Percentiles rank a stretch among this genome's conserved stretches.
phyloP scores from a whole-genome alignment of 2,329 filamentous ascomycete genomes.

The Aspergillus fumigatus region DNA sequence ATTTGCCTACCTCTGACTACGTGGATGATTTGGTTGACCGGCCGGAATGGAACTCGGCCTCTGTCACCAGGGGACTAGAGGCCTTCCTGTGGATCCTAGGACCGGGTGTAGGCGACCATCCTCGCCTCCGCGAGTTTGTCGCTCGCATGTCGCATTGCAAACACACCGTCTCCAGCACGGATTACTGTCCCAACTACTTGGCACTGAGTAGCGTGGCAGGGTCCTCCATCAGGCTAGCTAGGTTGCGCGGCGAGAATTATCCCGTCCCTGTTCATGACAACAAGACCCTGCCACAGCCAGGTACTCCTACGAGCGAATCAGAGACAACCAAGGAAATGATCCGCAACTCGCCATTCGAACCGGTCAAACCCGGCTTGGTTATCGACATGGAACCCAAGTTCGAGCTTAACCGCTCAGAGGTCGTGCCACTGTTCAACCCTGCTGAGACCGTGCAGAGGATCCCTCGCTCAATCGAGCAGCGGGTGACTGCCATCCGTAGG shows the following conservation, averaged over 20 bases:
- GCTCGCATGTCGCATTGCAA: conserved; percentile 54
- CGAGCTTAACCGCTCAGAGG: conserved; percentile 27
- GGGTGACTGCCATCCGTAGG: conserved; percentile 23
- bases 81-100: conserved; percentile 80
- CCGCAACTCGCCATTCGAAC: conserved; percentile 22
- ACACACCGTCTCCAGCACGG: conserved; percentile 73
- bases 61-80: conserved; percentile 63
- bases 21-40: conserved; percentile 65
- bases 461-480: conserved; percentile 27
- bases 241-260: conserved; percentile 71
- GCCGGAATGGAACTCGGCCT: conserved; percentile 64
- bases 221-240: conserved; percentile 64
- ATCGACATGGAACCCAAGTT: conserved; percentile 47
- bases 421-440: conserved; percentile 25
- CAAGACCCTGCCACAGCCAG: conserved; percentile 39
- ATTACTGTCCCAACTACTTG: conserved; percentile 71
- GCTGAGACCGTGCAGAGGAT: conserved; percentile 17
- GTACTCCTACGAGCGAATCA: conserved; percentile 17
- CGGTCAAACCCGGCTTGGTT: conserved; percentile 40
- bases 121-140: conserved; percentile 66
- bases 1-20: conserved; percentile 68
- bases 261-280: conserved; percentile 64
- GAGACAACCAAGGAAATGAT: conserved; percentile 8
- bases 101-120: conserved; percentile 58
- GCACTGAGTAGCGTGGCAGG: conserved; percentile 62